Percentiles rank a stretch among this genome's conserved stretches.
These are phyloP conservation scores for Botrytis deweyae DNA, from an alignment of 2,329 filamentous ascomycete species.

Conservation along the genomic window DNA sequence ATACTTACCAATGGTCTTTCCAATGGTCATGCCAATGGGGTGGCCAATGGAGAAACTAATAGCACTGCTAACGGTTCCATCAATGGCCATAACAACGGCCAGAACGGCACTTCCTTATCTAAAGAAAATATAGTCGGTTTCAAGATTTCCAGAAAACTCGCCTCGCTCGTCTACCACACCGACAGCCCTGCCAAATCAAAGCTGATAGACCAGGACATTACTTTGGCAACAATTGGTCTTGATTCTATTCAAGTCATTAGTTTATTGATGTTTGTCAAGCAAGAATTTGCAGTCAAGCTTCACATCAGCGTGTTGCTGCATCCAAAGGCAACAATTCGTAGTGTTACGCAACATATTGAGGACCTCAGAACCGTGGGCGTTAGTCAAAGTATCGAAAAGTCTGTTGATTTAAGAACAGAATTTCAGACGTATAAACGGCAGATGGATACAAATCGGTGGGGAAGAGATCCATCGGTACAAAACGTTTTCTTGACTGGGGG, in stretches of 20 bases:
- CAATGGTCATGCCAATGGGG: not conserved
- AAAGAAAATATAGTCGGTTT: conserved; percentile 9
- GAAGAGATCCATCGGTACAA: conserved; percentile 9
- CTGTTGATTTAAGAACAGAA: conserved; percentile 16
- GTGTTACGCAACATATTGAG: not conserved
- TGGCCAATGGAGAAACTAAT: not conserved
- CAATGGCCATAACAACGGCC: not conserved
- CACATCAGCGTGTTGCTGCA: conserved; percentile 8
- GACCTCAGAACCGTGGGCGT: not conserved
- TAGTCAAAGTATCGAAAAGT: not conserved
- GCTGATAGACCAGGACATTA: not conserved
- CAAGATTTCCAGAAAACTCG: conserved; percentile 16
- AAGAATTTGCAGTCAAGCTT: conserved; percentile 19
- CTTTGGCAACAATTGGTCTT: conserved; percentile 12
- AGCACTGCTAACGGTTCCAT: not conserved
- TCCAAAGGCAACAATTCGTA: conserved; percentile 19
- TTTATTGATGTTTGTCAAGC: conserved; percentile 19
- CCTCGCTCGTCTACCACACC: not conserved
- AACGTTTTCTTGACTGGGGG: conserved; percentile 43
- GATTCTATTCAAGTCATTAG: conserved; percentile 22
- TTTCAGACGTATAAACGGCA: conserved; percentile 18
- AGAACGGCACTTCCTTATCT: not conserved
- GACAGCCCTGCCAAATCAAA: not conserved
- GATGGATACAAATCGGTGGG: conserved; percentile 2
- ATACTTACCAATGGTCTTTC: not conserved